Percentiles rank a stretch among this genome's conserved stretches.
Evolutionary conservation across 257 asterid species (phyloP).

Genomic region (Solanum peruvianum): DNA sequence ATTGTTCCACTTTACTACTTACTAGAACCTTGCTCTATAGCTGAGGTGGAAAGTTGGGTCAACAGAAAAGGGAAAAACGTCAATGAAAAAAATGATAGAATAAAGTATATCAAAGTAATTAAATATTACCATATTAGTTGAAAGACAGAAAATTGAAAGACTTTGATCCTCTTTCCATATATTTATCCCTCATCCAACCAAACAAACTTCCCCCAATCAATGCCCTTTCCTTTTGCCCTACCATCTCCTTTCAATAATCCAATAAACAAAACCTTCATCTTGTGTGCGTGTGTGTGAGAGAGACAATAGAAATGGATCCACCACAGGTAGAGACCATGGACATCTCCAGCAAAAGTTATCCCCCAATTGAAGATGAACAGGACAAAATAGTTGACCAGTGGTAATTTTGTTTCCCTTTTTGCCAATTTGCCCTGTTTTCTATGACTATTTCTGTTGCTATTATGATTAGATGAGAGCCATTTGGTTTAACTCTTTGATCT

Average conservation of each 20-base stretch:
- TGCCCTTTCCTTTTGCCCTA: neutral
- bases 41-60: neutral
- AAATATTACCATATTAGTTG: neutral
- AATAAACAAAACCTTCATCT: neutral
- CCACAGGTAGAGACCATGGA: constrained; percentile 50
- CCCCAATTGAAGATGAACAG: constrained; percentile 38
- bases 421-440: neutral
- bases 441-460: neutral
- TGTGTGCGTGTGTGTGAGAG: neutral
- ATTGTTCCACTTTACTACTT: neutral
- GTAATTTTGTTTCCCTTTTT: constrained; percentile 7
- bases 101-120: neutral
- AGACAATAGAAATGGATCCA: constrained; percentile 32
- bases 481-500: neutral
- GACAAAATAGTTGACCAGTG: constrained; percentile 42
- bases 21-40: neutral
- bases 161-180: neutral
- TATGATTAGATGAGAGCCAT: neutral
- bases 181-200: neutral
- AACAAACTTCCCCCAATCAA: neutral
- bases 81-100: neutral
- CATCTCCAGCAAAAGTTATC: constrained; percentile 11
- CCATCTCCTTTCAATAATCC: neutral
- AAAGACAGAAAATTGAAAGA: neutral
- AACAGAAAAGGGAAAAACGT: neutral